phyloP scores from a whole-genome alignment of 179 eudicot species.

The Carnegiea gigantea region DNA sequence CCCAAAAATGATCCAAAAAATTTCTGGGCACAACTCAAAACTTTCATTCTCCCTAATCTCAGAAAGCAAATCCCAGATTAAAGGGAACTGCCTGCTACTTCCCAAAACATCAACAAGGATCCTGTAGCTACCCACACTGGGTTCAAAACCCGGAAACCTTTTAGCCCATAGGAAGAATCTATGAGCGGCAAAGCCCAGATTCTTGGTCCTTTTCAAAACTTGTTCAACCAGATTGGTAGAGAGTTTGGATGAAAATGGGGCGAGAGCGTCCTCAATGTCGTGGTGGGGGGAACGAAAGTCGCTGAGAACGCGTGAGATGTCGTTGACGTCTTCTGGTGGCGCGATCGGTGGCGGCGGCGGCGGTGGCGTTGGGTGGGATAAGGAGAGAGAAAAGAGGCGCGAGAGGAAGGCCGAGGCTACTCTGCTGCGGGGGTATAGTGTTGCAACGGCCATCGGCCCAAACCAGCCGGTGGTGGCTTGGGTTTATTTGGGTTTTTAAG shows the following conservation, averaged over 20 bases:
- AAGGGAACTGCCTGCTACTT: slow-evolving; percentile 66
- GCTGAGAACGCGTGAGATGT: slow-evolving; percentile 71
- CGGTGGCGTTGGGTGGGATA: not conserved
- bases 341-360: slow-evolving; percentile 25
- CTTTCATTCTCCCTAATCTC: slow-evolving; percentile 46
- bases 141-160: slow-evolving; percentile 48
- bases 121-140: slow-evolving; percentile 40
- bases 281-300: slow-evolving; percentile 70
- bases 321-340: slow-evolving; percentile 46
- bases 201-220: slow-evolving; percentile 69
- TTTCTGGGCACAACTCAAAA: slow-evolving; percentile 39
- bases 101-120: slow-evolving; percentile 72
- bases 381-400: slow-evolving; percentile 16
- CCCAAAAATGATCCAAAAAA: slow-evolving; percentile 69
- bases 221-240: slow-evolving; percentile 58
- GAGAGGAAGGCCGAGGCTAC: slow-evolving; percentile 18
- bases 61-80: slow-evolving; percentile 72
- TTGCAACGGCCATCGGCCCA: slow-evolving; percentile 10
- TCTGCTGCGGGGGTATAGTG: slow-evolving; percentile 21
- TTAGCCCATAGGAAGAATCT: slow-evolving; percentile 84
- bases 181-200: slow-evolving; percentile 77
- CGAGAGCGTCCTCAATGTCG: slow-evolving; percentile 71
- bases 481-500: not conserved
- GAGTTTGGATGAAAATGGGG: slow-evolving; percentile 46
- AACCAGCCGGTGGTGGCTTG: not conserved